Conservation (phyloP, 345 rosid genomes). For the Toxicodendron radicans region DNA sequence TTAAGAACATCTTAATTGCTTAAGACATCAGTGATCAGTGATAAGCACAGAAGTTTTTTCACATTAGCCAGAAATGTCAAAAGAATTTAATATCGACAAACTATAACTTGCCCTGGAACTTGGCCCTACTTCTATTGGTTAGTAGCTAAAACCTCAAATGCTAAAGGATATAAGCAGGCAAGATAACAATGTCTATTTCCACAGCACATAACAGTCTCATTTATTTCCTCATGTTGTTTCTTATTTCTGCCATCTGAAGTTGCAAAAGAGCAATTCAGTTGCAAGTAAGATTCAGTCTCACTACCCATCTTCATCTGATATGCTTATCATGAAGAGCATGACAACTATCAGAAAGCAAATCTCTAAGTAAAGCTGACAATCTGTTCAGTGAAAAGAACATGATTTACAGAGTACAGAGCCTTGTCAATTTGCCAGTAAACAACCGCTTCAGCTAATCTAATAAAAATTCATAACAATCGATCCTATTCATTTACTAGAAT, state of each 20-base stretch:
- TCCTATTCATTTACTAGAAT: not conserved
- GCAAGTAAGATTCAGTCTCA: not conserved
- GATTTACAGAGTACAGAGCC: not conserved
- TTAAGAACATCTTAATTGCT: not conserved
- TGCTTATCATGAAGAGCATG: not conserved
- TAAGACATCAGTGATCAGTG: not conserved
- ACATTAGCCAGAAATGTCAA: not conserved
- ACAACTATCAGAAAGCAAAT: not conserved
- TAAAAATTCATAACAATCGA: too few relatives aligned
- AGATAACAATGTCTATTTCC: not conserved
- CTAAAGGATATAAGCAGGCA: not conserved
- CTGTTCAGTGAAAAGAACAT: not conserved
- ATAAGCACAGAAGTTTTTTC: not conserved
- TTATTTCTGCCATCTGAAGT: not conserved
- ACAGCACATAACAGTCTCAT: constrained; percentile 1
- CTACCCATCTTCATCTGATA: not conserved
- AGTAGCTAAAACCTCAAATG: not conserved
- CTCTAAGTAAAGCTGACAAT: not conserved
- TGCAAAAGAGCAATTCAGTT: not conserved
- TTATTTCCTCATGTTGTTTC: not conserved
- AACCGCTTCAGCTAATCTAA: not conserved
- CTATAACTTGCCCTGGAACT: not conserved
- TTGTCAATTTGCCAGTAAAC: not conserved
- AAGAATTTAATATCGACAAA: not conserved
- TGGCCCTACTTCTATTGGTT: not conserved